Base-by-base conservation (phyloP, 1,139 yeast genomes). In the Candida buenavistaensis region DNA sequence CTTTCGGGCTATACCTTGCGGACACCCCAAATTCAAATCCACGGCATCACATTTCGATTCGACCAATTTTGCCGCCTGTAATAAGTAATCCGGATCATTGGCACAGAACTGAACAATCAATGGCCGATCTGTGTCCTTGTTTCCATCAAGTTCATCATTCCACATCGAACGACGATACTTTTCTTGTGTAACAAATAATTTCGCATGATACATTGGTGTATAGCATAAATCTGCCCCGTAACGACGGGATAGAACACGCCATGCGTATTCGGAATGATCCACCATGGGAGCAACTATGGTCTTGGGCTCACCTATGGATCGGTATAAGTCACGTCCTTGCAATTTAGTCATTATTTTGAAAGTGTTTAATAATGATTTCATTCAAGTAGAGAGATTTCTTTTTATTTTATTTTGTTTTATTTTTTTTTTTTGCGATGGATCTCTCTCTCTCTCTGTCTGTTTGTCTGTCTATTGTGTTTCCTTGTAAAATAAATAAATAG, bases 251-350 rank as follows among this genome's bases (percentile, higher is more conserved):
- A 94, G 63, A 12, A 88, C 75, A 48, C 99, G 74, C 97, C 98
- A 94, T 1, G 96, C 98, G 20, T 92, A 71, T 52, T 94, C 98
- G 3, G 92, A 81, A 48, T 89, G 97, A 58, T 94, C 98, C 9
- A 94, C 99, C 97, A 94, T 92, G 1, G 99, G 99, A 1, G 97
- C 98, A 16, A 94, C 95, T 12, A 94, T 81, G 43, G 86, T 86
- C 36, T 72, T 77, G 1, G 98, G 98, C 14, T 63, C 52, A 0
- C 95, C 95, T 11, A 92, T 64, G 10, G 75, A 62, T 34, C 84
- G 72, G 54, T 68, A 90, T 4, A 92, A 71, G 31, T 76, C 79
- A 40, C 95, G 72, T 2, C 97, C 97, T 14, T 19, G 13, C 48
- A 37, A 37, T 58, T 60, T 33, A 30, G 17, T 19, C 28, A n/a